Percentiles rank a stretch among this genome's conserved stretches.
Evolutionary conservation across 2,329 filamentous ascomycete species (phyloP).

Genomic region (Paecilomyces formosus): DNA sequence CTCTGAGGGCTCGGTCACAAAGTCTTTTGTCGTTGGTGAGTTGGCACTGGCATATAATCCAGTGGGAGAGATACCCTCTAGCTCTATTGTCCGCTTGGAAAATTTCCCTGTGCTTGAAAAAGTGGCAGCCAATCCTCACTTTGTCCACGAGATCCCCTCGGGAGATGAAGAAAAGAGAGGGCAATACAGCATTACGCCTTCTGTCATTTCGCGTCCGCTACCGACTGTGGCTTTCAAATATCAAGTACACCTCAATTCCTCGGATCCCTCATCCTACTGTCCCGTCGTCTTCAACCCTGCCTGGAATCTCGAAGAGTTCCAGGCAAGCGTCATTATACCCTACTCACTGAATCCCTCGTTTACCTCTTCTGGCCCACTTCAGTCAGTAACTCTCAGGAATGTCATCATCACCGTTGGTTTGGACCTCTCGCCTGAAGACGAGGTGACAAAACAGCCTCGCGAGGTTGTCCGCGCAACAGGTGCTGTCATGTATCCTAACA

Average conservation of each 20-base stretch:
- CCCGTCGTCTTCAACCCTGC: conserved; percentile 66
- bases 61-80: conserved; percentile 25
- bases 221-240: conserved; percentile 82
- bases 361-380: conserved; percentile 29
- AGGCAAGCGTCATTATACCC: conserved; percentile 76
- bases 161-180: conserved; percentile 55
- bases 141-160: conserved; percentile 60
- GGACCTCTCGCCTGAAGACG: conserved; percentile 32
- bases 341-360: conserved; percentile 77
- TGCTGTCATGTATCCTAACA: conserved; percentile 40
- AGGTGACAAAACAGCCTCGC: conserved; percentile 39
- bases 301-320: conserved; percentile 79
- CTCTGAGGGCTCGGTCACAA: conserved; percentile 63
- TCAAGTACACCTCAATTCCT: conserved; percentile 65
- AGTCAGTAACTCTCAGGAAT: conserved; percentile 60
- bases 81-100: conserved; percentile 68
- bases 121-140: conserved; percentile 87
- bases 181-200: conserved; percentile 69
- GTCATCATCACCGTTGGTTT: conserved; percentile 59
- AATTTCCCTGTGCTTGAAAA: conserved; percentile 84
- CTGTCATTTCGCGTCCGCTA: conserved; percentile 59
- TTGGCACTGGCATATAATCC: conserved; percentile 77
- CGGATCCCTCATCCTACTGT: conserved; percentile 51
- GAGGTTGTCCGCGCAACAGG: conserved; percentile 33
- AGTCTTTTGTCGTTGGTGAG: conserved; percentile 73